Percentiles rank a stretch among this genome's conserved stretches.
Conservation (phyloP, 352 stramenopile species). For the Pythium pectinolyticum region DNA sequence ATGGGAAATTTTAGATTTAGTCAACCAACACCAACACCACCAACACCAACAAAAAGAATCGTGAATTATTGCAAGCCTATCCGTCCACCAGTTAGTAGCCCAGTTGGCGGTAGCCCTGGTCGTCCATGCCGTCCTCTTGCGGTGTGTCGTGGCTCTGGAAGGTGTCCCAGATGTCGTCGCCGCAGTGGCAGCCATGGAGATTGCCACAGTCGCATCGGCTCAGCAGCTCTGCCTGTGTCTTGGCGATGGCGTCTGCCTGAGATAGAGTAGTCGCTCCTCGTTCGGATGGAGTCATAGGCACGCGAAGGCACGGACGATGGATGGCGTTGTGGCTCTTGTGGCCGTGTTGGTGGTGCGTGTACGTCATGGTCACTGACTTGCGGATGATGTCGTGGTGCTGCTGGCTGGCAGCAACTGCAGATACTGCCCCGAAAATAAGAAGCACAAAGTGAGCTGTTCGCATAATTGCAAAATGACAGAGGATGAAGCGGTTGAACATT, state of each 20-base stretch:
- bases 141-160: not conserved
- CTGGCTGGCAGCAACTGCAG: not conserved
- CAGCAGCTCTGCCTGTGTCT: not conserved
- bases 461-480: not conserved
- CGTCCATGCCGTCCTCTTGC: constrained; percentile 34
- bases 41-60: no score
- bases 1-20: not conserved
- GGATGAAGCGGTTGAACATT: not conserved
- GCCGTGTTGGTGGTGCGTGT: not conserved
- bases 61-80: no score
- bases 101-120: constrained; percentile 42
- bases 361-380: not conserved
- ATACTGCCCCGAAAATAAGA: not conserved
- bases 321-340: not conserved
- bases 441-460: not conserved
- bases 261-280: constrained; percentile 6
- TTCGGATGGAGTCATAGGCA: not conserved
- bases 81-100: constrained; percentile 20
- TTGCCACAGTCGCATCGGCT: constrained; percentile 35
- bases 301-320: not conserved
- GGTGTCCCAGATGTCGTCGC: constrained; percentile 35
- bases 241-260: constrained; percentile 1
- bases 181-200: constrained; percentile 30
- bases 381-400: not conserved
- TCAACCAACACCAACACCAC: constrained; percentile 5